Percentiles rank a stretch among this genome's conserved stretches.
Conservation (phyloP, 2,329 filamentous ascomycete species). For the Sordariomycetes sp. region DNA sequence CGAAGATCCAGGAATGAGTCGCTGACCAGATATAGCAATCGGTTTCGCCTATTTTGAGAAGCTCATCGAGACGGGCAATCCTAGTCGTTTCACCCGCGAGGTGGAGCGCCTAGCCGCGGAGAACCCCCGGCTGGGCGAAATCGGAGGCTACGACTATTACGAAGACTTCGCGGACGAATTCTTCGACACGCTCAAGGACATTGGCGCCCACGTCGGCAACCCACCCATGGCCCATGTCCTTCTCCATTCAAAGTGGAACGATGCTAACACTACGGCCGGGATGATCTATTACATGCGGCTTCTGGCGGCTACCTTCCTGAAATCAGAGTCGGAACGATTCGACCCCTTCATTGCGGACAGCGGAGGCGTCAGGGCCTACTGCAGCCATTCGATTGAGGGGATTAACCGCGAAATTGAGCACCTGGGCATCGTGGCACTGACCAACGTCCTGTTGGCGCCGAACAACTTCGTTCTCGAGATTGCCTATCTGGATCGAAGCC, state of each 20-base stretch:
- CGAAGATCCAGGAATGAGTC: too few relatives aligned
- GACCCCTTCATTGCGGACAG: conserved; percentile 57
- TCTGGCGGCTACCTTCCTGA: conserved; percentile 78
- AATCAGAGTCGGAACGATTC: conserved; percentile 60
- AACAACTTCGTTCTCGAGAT: conserved; percentile 76
- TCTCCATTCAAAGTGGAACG: conserved; percentile 66
- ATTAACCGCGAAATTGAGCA: conserved; percentile 82
- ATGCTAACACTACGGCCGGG: conserved; percentile 53
- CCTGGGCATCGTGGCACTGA: conserved; percentile 69
- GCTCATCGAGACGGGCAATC: conserved; percentile 59
- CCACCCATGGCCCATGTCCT: conserved; percentile 43
- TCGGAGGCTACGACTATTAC: conserved; percentile 62
- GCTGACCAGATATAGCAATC: conserved; percentile 75
- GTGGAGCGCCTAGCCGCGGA: conserved; percentile 62
- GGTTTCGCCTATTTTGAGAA: conserved; percentile 91
- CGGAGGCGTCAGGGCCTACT: conserved; percentile 57
- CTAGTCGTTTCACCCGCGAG: conserved; percentile 59
- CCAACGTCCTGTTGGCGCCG: conserved; percentile 71
- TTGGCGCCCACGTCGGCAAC: conserved; percentile 50
- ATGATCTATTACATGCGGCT: conserved; percentile 83
- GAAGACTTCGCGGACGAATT: conserved; percentile 80
- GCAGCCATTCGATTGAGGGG: conserved; percentile 60
- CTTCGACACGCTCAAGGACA: conserved; percentile 54
- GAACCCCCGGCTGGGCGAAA: conserved; percentile 58
- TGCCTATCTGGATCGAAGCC: conserved; percentile 81